A percentile compares a stretch with the other conserved stretches of the same genome.
Evolutionary conservation across 192 early-diverging fungal species (phyloP).

Genomic region (Fimicolochytrium jonesii): DNA sequence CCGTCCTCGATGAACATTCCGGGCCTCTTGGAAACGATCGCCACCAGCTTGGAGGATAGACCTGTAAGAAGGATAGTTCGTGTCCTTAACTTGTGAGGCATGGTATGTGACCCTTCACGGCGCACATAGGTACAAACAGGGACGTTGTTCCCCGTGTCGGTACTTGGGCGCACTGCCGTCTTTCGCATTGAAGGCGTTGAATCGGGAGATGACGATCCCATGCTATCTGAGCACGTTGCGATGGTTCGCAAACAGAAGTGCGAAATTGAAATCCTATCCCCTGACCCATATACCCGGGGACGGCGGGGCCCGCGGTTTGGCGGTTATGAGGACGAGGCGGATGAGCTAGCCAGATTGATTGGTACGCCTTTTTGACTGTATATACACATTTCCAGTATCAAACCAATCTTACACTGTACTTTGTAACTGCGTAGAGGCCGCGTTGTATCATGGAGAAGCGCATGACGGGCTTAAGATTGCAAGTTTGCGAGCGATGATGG

Average conservation of each 20-base stretch:
- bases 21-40: not conserved
- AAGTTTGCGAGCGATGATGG: conserved; percentile 37
- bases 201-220: not conserved
- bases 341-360: conserved; percentile 11
- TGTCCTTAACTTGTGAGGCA: not conserved
- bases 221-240: not conserved
- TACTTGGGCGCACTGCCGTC: conserved; percentile 3
- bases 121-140: no score
- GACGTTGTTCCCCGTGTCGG: not conserved
- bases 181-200: not conserved
- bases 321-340: conserved; percentile 4
- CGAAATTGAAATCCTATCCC: not conserved
- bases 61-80: not conserved
- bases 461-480: conserved; percentile 33
- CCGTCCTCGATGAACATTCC: conserved; percentile 2
- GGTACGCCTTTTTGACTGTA: conserved; percentile 1
- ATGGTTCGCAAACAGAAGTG: not conserved
- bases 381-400: not conserved
- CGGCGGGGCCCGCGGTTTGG: not conserved
- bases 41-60: not conserved
- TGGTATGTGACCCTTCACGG: not conserved
- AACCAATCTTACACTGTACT: not conserved
- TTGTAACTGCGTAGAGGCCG: conserved; percentile 5
- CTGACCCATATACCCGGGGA: not conserved
- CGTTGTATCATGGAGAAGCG: conserved; percentile 11